phyloP scores from a whole-genome alignment of 805 yeast genomes.

The Grigorovia transvaalensis region DNA sequence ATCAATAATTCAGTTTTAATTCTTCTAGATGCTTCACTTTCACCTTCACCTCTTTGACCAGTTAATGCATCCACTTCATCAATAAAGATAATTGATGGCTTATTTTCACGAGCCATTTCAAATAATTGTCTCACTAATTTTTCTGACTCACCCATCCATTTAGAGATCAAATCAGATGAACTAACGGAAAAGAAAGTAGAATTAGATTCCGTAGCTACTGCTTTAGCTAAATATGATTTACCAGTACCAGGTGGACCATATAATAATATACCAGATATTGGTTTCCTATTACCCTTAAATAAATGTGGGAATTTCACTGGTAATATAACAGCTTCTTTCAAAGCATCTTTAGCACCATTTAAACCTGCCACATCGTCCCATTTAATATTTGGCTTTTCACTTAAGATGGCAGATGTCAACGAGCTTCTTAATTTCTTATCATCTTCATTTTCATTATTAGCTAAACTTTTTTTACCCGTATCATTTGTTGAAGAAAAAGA shows the following conservation, averaged over 20 bases:
- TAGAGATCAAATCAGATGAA: conserved; percentile 91
- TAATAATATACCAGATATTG: conserved; percentile 78
- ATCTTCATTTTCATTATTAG: conserved; percentile 61
- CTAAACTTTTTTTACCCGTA: conserved; percentile 29
- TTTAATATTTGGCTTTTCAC: conserved; percentile 83
- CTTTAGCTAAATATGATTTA: conserved; percentile 92
- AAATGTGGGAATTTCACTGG: conserved; percentile 95
- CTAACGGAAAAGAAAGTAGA: conserved; percentile 93
- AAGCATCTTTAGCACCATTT: conserved; percentile 89
- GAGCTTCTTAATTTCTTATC: conserved; percentile 86
- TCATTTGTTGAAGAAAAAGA: conserved; percentile 11
- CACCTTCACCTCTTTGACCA: conserved; percentile 97
- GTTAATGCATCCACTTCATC: conserved; percentile 98
- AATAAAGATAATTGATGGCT: conserved; percentile 90
- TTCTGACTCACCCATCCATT: conserved; percentile 99
- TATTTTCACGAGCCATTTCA: conserved; percentile 91
- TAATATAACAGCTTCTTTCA: conserved; percentile 92
- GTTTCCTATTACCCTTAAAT: conserved; percentile 89
- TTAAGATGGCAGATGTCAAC: conserved; percentile 77
- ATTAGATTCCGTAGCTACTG: conserved; percentile 97
- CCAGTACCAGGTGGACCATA: conserved; percentile 98
- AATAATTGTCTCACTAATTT: conserved; percentile 90
- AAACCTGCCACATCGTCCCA: conserved; percentile 97
- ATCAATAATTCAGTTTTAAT: conserved; percentile 92
- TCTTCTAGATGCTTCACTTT: conserved; percentile 90